Evolutionary conservation across 2,329 filamentous ascomycete genomes (phyloP), one percentile per base, ranked within the genome.

Genomic region (Paraphaeosphaeria minitans): DNA sequence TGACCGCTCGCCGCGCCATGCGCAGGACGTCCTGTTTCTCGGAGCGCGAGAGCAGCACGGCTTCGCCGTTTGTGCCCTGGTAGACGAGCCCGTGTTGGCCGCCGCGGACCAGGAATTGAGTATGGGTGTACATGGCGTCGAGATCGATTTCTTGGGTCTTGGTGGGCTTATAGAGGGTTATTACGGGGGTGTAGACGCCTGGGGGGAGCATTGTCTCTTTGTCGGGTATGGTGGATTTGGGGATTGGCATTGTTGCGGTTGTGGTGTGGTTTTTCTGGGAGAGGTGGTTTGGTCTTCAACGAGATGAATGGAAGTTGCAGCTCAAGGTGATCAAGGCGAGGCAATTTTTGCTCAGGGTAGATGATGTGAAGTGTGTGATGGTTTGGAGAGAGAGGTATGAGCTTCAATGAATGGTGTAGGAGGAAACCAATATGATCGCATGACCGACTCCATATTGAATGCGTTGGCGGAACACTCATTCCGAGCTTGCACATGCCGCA

Each of bases 101-200:
- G 37, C 80, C 83, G 13, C 66, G 66, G 43, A 84, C 74, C 16
- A 85, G 68, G 61, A 83, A 84, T 65, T 82, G 74, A 21, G 83
- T 64, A 58, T 85, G 83, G 56, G 77, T 77, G 57, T 76, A 78
- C 65, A 86, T 82, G 1, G 81, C 66, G 7, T 78, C 74, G 82
- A 82, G 84, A 65, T 85, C 82, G 45, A 85, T 80, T 45, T 82
- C 80, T 63, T 85, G 83, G 10, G 64, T 72, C 42, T 68, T 67
- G 56, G 80, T 77, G 55, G 77, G 69, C 42, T 75, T 71, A 67
- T 85, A 85, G 77, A 81, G 85, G 10, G 83, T 84, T 64, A 85
- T 68, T 33, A 77, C 79, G 0, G 83, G 83, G 21, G 81, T 82
- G 59, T 85, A 83, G 55, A 85, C 81, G 3, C 83, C 83, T 2